A percentile compares a stretch with the other conserved stretches of the same genome.
Evolutionary conservation across 495 filamentous ascomycete species (phyloP).

Genomic region (Annulohypoxylon stygium): DNA sequence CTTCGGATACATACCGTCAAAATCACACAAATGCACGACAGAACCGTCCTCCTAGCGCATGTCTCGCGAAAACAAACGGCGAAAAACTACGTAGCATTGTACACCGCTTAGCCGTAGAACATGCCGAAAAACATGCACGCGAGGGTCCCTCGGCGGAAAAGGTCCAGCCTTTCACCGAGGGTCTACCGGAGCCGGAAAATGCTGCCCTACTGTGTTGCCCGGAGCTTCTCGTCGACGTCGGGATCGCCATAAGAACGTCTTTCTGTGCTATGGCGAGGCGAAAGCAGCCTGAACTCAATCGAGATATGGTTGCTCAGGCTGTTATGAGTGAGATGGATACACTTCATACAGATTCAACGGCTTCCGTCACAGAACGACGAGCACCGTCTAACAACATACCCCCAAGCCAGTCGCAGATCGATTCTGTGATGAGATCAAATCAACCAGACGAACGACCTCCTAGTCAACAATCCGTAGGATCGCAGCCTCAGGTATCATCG

Average conservation of each 20-base stretch:
- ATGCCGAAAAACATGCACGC: slow-evolving; percentile 52
- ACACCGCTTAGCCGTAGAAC: slow-evolving; percentile 54
- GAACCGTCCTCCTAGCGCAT: slow-evolving; percentile 47
- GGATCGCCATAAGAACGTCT: slow-evolving; percentile 57
- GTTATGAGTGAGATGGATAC: slow-evolving; percentile 58
- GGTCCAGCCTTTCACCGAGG: slow-evolving; percentile 50
- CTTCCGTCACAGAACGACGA: slow-evolving; percentile 32
- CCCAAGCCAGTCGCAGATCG: slow-evolving; percentile 37
- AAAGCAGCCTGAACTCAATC: slow-evolving; percentile 53
- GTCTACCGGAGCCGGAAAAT: slow-evolving; percentile 35
- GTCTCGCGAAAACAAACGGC: slow-evolving; percentile 54
- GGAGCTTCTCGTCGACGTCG: slow-evolving; percentile 57
- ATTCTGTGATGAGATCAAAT: slow-evolving; percentile 27
- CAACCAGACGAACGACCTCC: slow-evolving; percentile 32
- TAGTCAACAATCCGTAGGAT: slow-evolving; percentile 26
- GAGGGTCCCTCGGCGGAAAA: slow-evolving; percentile 49
- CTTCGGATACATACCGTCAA: slow-evolving; percentile 58
- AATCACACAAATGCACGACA: slow-evolving; percentile 55
- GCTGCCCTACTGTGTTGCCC: slow-evolving; percentile 55
- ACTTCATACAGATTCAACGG: slow-evolving; percentile 42
- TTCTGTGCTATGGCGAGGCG: slow-evolving; percentile 61
- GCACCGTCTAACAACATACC: slow-evolving; percentile 39
- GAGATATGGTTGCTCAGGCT: slow-evolving; percentile 57
- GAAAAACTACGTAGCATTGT: slow-evolving; percentile 61
- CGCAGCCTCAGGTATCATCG: slow-evolving; percentile 17